phyloP scores from a whole-genome alignment of 1,284 basidiomycete species.

The Cutaneotrichosporon sp. region DNA sequence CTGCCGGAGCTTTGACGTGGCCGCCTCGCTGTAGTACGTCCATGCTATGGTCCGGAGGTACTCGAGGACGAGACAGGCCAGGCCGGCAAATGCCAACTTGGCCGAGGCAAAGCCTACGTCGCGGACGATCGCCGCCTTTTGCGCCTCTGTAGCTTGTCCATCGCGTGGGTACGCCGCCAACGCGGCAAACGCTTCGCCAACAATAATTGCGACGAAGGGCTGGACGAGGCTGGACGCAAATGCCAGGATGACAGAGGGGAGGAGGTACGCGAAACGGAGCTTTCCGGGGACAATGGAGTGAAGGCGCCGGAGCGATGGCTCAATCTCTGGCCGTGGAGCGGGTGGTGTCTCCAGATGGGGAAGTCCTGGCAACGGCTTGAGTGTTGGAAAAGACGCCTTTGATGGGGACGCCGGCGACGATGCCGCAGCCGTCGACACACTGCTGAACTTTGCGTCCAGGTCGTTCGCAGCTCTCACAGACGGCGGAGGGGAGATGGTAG shows the following conservation, averaged over 20 bases:
- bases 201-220: conserved; percentile 86
- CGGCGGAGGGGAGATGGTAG: neutral
- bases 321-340: conserved; percentile 33
- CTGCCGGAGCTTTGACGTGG: conserved; percentile 64
- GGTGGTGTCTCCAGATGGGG: neutral
- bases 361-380: neutral
- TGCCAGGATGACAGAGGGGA: conserved; percentile 70
- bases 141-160: conserved; percentile 43
- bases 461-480: neutral
- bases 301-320: conserved; percentile 57
- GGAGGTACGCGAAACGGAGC: conserved; percentile 55
- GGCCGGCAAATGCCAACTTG: conserved; percentile 65
- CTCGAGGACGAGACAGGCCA: conserved; percentile 65
- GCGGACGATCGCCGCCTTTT: conserved; percentile 56
- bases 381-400: neutral
- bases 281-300: conserved; percentile 60
- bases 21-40: conserved; percentile 81
- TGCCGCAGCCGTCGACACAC: no score
- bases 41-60: conserved; percentile 72
- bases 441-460: neutral
- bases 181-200: conserved; percentile 78
- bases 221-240: conserved; percentile 70
- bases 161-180: conserved; percentile 58
- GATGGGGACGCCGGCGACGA: neutral
- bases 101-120: conserved; percentile 60